Evolutionary conservation across 257 asterid genomes (phyloP).

Genomic region (Echites panduratus): DNA sequence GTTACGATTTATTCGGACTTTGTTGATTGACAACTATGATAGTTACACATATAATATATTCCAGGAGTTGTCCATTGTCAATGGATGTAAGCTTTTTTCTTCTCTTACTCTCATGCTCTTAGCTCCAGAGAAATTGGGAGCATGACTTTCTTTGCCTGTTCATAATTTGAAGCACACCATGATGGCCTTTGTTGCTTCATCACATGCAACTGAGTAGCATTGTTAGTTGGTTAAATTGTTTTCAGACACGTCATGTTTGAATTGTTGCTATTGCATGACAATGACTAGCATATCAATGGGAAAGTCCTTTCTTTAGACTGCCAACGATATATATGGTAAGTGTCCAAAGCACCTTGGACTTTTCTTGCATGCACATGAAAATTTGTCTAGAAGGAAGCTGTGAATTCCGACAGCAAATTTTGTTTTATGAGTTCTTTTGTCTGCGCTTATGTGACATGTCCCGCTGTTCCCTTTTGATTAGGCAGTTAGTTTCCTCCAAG

Average conservation of each 20-base stretch:
- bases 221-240: neutral
- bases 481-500: neutral
- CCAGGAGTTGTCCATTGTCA: slow-evolving; percentile 84
- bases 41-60: slow-evolving; percentile 92
- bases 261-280: neutral
- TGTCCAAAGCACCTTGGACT: neutral
- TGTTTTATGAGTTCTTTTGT: neutral
- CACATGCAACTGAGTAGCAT: neutral
- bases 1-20: slow-evolving; percentile 55
- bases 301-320: neutral
- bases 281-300: neutral
- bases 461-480: neutral
- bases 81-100: slow-evolving; percentile 62
- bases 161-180: neutral
- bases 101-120: slow-evolving; percentile 10
- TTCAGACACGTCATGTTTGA: neutral
- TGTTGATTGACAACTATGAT: slow-evolving; percentile 92
- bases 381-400: neutral
- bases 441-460: neutral
- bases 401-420: neutral
- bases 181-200: neutral
- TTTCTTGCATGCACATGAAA: neutral
- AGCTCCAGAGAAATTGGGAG: neutral
- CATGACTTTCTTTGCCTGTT: neutral
- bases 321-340: neutral